These are phyloP conservation scores for Endoconidiophora polonica DNA, from an alignment of 2,329 filamentous ascomycete species.

Conservation along the genomic window DNA sequence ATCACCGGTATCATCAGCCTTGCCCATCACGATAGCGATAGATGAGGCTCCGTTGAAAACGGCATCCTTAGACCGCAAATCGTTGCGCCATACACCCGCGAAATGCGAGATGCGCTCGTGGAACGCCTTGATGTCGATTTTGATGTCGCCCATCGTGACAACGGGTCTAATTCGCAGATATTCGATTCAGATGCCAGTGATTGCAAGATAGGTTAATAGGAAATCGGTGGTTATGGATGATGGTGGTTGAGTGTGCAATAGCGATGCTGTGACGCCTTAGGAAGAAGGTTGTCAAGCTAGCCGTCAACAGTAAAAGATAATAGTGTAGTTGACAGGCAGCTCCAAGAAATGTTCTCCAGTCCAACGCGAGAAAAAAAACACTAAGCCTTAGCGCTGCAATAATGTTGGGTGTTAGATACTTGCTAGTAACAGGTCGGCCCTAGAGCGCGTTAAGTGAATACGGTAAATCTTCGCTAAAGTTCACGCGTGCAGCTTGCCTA, in stretches of 20 bases:
- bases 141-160: constrained; percentile 58
- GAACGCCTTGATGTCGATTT: constrained; percentile 86
- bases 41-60: constrained; percentile 76
- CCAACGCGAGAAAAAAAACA: not conserved
- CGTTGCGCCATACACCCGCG: constrained; percentile 84
- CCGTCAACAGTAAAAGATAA: not conserved
- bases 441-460: constrained; percentile 3
- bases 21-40: constrained; percentile 83
- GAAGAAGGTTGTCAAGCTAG: not conserved
- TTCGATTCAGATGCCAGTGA: not conserved
- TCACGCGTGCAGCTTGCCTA: not conserved
- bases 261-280: not conserved
- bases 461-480: constrained; percentile 2
- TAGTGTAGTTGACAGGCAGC: not conserved
- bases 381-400: not conserved
- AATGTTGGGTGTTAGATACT: not conserved
- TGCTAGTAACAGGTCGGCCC: not conserved
- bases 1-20: constrained; percentile 71
- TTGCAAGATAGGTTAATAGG: not conserved
- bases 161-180: not conserved
- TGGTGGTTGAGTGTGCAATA: not conserved
- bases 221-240: not conserved
- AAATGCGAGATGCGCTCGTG: constrained; percentile 83
- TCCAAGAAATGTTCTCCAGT: not conserved
- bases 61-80: constrained; percentile 74